phyloP scores from a whole-genome alignment of 2,329 filamentous ascomycete species.

The Fusarium algeriense region DNA sequence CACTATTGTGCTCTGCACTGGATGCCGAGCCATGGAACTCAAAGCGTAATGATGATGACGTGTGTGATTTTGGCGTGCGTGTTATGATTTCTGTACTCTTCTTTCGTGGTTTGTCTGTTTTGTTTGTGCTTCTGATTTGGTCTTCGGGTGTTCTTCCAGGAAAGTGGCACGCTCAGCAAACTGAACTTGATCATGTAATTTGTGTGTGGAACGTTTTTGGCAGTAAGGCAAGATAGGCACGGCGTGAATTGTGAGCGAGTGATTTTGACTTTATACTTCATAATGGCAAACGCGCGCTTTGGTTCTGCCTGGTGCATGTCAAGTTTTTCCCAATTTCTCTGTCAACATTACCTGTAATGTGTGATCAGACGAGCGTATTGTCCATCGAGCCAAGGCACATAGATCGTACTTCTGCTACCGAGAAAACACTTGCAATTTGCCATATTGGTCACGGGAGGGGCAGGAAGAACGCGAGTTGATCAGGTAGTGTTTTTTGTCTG shows the following conservation, averaged over 20 bases:
- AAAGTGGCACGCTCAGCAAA: slow-evolving; percentile 8
- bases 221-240: slow-evolving; percentile 17
- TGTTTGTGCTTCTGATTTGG: slow-evolving; percentile 17
- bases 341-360: not conserved
- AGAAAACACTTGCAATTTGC: not conserved
- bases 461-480: not conserved
- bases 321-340: not conserved
- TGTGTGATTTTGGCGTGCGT: slow-evolving; percentile 31
- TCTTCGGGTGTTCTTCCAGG: slow-evolving; percentile 15
- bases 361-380: not conserved
- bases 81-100: slow-evolving; percentile 19
- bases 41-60: slow-evolving; percentile 58
- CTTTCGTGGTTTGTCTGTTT: slow-evolving; percentile 9
- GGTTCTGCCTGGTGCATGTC: slow-evolving; percentile 1
- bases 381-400: not conserved
- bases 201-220: slow-evolving; percentile 17
- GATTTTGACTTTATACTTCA: slow-evolving; percentile 15
- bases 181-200: slow-evolving; percentile 24
- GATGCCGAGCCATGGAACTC: slow-evolving; percentile 69
- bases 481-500: slow-evolving; percentile 51
- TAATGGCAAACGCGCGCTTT: slow-evolving; percentile 34
- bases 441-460: not conserved
- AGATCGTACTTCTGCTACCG: not conserved
- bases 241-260: slow-evolving; percentile 6
- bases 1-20: slow-evolving; percentile 70